These are phyloP conservation scores for Leccinellum albellum DNA, from an alignment of 768 basidiomycete genomes.

Conservation along the genomic window DNA sequence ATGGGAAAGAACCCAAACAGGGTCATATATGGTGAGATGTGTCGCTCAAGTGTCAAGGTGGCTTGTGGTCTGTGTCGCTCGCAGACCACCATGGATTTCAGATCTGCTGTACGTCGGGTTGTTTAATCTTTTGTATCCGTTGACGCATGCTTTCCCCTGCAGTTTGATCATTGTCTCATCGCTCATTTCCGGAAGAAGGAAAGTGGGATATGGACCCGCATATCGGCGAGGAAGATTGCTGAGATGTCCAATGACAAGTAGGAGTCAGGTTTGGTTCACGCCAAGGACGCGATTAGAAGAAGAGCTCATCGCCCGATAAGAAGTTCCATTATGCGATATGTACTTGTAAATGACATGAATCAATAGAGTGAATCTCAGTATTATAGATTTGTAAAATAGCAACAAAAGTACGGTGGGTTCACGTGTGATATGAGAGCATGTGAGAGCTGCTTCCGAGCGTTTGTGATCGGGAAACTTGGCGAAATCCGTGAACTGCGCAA, in stretches of 20 bases:
- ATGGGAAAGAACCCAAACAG: constrained; percentile 5
- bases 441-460: constrained; percentile 1
- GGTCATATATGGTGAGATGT: background rate
- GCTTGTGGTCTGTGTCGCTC: constrained; percentile 6
- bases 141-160: background rate
- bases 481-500: too few relatives aligned
- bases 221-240: background rate
- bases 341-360: constrained; percentile 14
- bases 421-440: too few relatives aligned
- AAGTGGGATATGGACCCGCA: constrained; percentile 3
- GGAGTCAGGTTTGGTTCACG: background rate
- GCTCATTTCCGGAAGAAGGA: background rate
- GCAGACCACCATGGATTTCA: constrained; percentile 3
- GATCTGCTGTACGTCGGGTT: background rate
- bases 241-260: background rate
- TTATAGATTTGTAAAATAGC: constrained; percentile 3
- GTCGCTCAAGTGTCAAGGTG: constrained; percentile 3
- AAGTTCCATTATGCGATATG: background rate
- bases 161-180: constrained; percentile 4
- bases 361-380: constrained; percentile 1
- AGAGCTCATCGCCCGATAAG: background rate
- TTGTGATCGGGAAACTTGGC: constrained; percentile 2
- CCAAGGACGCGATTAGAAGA: background rate
- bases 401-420: constrained; percentile 9
- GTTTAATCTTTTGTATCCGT: background rate